A percentile compares a stretch with the other conserved stretches of the same genome.
phyloP scores from a whole-genome alignment of 768 basidiomycete species.

The Phlebiopsis flavidoalba region DNA sequence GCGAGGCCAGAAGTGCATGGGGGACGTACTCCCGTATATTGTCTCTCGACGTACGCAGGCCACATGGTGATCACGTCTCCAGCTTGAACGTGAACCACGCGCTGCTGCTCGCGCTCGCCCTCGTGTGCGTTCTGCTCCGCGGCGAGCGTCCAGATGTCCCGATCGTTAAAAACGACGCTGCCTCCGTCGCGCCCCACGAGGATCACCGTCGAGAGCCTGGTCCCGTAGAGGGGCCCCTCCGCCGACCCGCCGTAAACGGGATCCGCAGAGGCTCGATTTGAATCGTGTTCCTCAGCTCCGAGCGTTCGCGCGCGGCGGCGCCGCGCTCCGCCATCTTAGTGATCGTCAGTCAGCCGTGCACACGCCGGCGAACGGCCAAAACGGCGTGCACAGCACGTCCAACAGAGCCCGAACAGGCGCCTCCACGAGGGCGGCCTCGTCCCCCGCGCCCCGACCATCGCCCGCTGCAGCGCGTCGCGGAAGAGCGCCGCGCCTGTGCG shows the following conservation, averaged over 20 bases:
- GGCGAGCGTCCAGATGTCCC: constrained; percentile 56
- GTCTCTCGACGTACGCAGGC: no score
- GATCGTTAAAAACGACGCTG: constrained; percentile 59
- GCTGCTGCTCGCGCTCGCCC: constrained; percentile 38
- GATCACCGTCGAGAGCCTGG: constrained; percentile 66
- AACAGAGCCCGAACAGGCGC: constrained; percentile 61
- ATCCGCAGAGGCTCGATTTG: constrained; percentile 31
- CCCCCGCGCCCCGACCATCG: constrained; percentile 25
- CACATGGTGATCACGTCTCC: background rate
- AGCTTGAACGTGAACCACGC: constrained; percentile 46
- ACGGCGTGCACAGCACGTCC: constrained; percentile 40
- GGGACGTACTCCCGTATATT: no score
- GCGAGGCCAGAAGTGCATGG: no score
- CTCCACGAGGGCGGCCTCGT: constrained; percentile 52
- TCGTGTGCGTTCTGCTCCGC: constrained; percentile 33
- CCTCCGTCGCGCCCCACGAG: constrained; percentile 54
- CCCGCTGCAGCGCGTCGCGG: constrained; percentile 33
- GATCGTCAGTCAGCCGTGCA: constrained; percentile 1
- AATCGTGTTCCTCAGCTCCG: constrained; percentile 53
- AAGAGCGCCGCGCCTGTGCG: constrained; percentile 49
- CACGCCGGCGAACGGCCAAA: constrained; percentile 6
- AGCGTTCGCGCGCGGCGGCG: constrained; percentile 41
- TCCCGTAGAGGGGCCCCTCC: constrained; percentile 43
- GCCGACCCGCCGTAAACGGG: background rate
- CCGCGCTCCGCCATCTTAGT: constrained; percentile 2